phyloP scores from a whole-genome alignment of 1,284 basidiomycete genomes.

The Laetiporus sulphureus region DNA sequence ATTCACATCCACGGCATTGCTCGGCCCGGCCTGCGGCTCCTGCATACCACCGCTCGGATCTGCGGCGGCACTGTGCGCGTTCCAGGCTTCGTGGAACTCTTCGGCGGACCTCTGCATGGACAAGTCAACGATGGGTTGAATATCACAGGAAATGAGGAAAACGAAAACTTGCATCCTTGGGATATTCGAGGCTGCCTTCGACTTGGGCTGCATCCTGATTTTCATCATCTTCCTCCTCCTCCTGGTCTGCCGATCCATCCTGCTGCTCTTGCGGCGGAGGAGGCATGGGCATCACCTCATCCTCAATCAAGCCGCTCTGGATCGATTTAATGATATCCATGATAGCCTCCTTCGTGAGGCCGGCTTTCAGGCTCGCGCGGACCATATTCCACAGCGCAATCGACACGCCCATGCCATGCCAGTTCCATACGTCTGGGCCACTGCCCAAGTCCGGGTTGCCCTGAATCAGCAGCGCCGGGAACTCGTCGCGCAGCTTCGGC shows the following conservation, averaged over 20 bases:
- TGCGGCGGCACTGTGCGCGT: conserved; percentile 38
- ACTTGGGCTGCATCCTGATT: conserved; percentile 21
- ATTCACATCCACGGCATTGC: conserved; percentile 13
- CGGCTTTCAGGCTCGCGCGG: conserved; percentile 43
- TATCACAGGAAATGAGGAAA: conserved; percentile 2
- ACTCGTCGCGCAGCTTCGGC: conserved; percentile 57
- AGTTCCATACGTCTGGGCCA: conserved; percentile 58
- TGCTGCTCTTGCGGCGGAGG: conserved; percentile 11
- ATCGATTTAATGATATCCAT: conserved; percentile 48
- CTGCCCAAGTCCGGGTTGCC: conserved; percentile 44
- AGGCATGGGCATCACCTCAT: conserved; percentile 12
- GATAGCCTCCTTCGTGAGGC: conserved; percentile 52
- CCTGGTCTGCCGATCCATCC: conserved; percentile 29
- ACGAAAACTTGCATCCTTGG: conserved; percentile 24
- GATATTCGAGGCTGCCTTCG: conserved; percentile 18
- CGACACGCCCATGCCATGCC: conserved; percentile 64
- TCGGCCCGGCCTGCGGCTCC: conserved; percentile 16
- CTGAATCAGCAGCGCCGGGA: conserved; percentile 54
- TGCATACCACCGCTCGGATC: conserved; percentile 24
- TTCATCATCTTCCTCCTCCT: conserved; percentile 28
- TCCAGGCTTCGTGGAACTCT: conserved; percentile 51
- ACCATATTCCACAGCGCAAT: conserved; percentile 65
- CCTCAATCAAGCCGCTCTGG: conserved; percentile 44
- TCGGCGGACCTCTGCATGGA: conserved; percentile 32
- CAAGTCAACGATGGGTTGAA: conserved; percentile 1